phyloP scores from a whole-genome alignment of 164 flowering plant genomes.

The Aristolochia contorta region DNA sequence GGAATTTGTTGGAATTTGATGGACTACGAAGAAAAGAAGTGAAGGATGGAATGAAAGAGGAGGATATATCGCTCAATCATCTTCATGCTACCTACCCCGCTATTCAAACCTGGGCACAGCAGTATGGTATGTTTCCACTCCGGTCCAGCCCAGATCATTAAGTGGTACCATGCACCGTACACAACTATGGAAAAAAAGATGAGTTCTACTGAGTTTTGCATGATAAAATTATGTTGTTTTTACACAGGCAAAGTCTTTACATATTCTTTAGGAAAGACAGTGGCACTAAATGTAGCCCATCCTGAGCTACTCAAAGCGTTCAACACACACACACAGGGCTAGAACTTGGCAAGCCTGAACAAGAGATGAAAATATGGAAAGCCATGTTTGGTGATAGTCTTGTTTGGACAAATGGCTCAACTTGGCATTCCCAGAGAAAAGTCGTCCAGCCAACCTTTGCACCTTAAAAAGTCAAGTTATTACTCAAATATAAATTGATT shows the following conservation, averaged over 20 bases:
- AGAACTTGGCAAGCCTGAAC: not conserved
- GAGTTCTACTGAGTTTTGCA: too few species aligned
- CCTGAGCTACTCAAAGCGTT: not conserved
- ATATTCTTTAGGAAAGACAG: not conserved
- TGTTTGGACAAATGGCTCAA: not conserved
- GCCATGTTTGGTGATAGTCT: not conserved
- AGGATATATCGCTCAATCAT: too few species aligned
- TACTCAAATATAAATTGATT: too few species aligned
- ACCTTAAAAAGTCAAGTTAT: too few species aligned
- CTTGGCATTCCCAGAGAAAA: not conserved
- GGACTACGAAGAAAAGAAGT: not conserved
- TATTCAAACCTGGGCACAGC: not conserved
- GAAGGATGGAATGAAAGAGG: not conserved
- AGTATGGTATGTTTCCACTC: not conserved
- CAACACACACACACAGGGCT: not conserved
- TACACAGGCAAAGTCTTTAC: not conserved
- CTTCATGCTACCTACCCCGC: too few species aligned
- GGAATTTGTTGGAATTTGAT: not conserved
- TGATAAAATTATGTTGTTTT: too few species aligned
- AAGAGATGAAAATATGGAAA: not conserved
- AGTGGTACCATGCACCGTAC: too few species aligned
- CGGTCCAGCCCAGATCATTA: too few species aligned
- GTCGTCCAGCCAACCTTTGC: not conserved
- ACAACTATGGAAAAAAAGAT: too few species aligned
- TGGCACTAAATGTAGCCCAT: not conserved